These are phyloP conservation scores for Diospyros kaki DNA, from an alignment of 148 eudicot species.

Conservation along the genomic window DNA sequence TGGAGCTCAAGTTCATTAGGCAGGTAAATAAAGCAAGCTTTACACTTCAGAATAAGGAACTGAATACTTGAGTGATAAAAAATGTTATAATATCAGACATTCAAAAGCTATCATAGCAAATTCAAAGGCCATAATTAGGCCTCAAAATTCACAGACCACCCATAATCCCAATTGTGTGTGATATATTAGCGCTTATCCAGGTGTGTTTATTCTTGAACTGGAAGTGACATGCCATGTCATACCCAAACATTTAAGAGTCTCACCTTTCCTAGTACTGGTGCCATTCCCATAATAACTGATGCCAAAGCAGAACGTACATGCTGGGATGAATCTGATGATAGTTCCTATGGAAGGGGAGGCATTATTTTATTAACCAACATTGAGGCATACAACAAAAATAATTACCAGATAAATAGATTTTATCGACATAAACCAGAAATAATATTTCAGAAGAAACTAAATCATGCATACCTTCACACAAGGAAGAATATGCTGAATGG, in stretches of 20 bases:
- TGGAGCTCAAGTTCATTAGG: background rate
- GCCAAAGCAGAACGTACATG: conserved; percentile 99
- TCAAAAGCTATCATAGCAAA: background rate
- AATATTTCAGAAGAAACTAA: background rate
- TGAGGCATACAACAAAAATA: background rate
- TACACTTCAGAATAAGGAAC: too few relatives aligned
- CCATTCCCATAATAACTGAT: conserved; percentile 99
- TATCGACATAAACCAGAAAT: background rate
- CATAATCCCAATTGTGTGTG: background rate
- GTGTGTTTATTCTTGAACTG: background rate
- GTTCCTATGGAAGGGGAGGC: conserved; percentile 45
- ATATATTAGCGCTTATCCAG: background rate
- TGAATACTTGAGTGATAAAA: too few relatives aligned
- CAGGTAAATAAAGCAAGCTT: background rate
- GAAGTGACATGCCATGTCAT: background rate
- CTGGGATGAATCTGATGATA: conserved; percentile 95
- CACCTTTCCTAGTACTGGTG: conserved; percentile 94
- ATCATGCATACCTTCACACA: conserved; percentile 68
- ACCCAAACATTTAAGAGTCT: conserved; percentile 1
- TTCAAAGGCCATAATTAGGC: background rate
- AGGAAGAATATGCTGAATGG: conserved; percentile 90
- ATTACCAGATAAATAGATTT: background rate
- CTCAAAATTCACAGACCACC: background rate
- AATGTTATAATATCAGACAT: background rate
- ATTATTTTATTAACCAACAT: background rate